These are phyloP conservation scores for Mentha longifolia DNA, from an alignment of 257 asterid species.

Conservation along the genomic window DNA sequence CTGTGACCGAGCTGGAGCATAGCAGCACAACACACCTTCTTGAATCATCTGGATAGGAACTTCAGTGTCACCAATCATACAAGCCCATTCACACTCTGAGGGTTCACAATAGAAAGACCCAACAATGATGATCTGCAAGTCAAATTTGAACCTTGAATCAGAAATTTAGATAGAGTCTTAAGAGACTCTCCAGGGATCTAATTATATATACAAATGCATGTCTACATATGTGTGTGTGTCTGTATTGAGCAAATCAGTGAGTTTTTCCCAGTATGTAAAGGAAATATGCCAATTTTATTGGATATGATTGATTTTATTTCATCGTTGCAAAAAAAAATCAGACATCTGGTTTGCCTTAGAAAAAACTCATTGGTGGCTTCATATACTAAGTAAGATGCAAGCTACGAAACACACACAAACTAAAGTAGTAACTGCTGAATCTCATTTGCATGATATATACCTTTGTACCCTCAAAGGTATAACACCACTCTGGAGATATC, in stretches of 20 bases:
- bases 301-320: background rate
- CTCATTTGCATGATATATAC: constrained; percentile 41
- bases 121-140: constrained; percentile 70
- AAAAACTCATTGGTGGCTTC: constrained; percentile 3
- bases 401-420: constrained; percentile 9
- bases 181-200: background rate
- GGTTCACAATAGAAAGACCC: constrained; percentile 85
- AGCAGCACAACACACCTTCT: constrained; percentile 83
- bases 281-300: background rate
- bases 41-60: constrained; percentile 82
- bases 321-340: background rate
- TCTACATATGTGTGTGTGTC: background rate
- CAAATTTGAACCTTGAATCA: constrained; percentile 22
- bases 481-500: constrained; percentile 95
- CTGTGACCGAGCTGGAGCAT: constrained; percentile 71
- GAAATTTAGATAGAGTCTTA: constrained; percentile 20
- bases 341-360: background rate
- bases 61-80: constrained; percentile 94
- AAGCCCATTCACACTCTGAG: constrained; percentile 71
- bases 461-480: constrained; percentile 80
- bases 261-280: constrained; percentile 6
- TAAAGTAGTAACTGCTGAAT: constrained; percentile 21
- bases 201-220: background rate
- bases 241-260: background rate
- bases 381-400: background rate